Evolutionary conservation across 73 alveolate genomes (phyloP), one percentile per base, ranked within the genome.

Genomic region (Urostyla sp.): DNA sequence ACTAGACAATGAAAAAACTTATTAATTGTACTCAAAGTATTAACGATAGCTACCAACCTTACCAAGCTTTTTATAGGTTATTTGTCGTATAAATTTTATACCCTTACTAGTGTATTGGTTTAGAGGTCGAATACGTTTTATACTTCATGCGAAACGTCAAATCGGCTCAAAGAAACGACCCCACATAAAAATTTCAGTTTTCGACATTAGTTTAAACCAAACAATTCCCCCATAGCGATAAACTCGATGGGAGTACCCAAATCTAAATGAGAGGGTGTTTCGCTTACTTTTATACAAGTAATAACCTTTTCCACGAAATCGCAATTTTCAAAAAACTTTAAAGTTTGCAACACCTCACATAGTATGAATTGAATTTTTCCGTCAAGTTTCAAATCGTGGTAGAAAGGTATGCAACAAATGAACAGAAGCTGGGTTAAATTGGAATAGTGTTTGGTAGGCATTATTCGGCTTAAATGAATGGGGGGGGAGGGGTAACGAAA

Each of bases 291-390:
- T 72, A 72, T 72, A 72, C 11, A 72, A 21, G 26, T 57, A 57
- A 57, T 72, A 72, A 3, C 85, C 85, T 51, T 72, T 72, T 24
- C 85, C 85, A 52, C 16, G 49, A 51, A 72, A 72, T 51, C 53
- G 49, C 8, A 72, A 3, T 34, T 72, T 72, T n/a, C 27, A 24
- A 72, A 72, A 72, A 51, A 52, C n/a, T n/a, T n/a, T n/a, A 72
- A 51, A 27, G n/a, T 20, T 44, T 67, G 20, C 49, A 8, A 67
- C 20, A 67, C 40, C 37, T 48, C 15, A 10, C n/a, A 67, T 20
- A 44, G 26, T 46, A 50, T 7, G 20, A 16, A 7, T 15, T 26
- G 15, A 26, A 13, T 18, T 26, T 16, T 15, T 16, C 5, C 6
- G 23, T 55, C 53, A 18, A 52, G 23, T 53, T 24, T 72, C 23